phyloP scores from a whole-genome alignment of 192 early-diverging fungal species.

The Gigaspora rosea region DNA sequence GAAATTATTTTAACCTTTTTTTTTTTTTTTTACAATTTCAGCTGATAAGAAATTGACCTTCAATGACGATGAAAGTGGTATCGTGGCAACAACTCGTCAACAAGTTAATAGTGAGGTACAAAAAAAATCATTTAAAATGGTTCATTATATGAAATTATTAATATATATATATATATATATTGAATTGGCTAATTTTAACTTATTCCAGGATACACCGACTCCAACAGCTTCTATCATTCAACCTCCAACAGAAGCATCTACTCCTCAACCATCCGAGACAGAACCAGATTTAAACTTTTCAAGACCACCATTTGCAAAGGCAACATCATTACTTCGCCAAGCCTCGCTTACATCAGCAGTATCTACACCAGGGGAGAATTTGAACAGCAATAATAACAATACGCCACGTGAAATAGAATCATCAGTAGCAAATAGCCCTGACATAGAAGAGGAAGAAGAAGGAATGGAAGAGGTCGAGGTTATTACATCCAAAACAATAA shows the following conservation, averaged over 20 bases:
- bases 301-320: slow-evolving; percentile 13
- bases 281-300: slow-evolving; percentile 5
- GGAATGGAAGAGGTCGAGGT: background rate
- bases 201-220: slow-evolving; percentile 23
- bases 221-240: slow-evolving; percentile 23
- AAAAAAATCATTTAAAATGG: background rate
- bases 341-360: slow-evolving; percentile 20
- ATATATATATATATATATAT: background rate
- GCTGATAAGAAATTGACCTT: slow-evolving; percentile 46
- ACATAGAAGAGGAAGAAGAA: slow-evolving; percentile 25
- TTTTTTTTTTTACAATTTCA: background rate
- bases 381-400: slow-evolving; percentile 17
- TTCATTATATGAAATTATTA: background rate
- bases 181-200: background rate
- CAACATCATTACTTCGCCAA: slow-evolving; percentile 18
- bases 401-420: slow-evolving; percentile 21
- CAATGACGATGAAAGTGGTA: slow-evolving; percentile 41
- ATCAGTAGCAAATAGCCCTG: background rate
- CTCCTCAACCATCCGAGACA: slow-evolving; percentile 29
- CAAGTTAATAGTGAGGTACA: background rate
- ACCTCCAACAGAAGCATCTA: slow-evolving; percentile 29
- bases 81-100: background rate
- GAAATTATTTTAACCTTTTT: background rate
- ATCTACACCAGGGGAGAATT: slow-evolving; percentile 13
- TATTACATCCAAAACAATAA: background rate